Evolutionary conservation across 2,329 filamentous ascomycete species (phyloP).

Genomic region (Botryotinia convoluta): DNA sequence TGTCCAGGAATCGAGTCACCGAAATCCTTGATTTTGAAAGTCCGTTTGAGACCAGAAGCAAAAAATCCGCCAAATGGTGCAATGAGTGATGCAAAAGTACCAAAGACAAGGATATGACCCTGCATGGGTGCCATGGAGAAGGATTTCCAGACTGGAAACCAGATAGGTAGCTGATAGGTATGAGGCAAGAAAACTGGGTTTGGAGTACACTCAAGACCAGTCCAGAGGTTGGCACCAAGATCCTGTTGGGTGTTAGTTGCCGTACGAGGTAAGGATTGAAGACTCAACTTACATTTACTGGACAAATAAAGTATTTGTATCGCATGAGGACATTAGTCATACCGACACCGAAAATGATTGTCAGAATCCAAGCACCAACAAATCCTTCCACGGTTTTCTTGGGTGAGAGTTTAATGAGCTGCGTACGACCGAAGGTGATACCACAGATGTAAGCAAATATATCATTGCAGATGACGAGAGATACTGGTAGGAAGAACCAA

Average conservation of each 20-base stretch:
- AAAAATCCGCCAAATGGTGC: constrained; percentile 98
- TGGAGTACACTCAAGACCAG: constrained; percentile 81
- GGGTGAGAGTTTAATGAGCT: constrained; percentile 94
- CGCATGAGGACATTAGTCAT: constrained; percentile 82
- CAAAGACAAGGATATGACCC: constrained; percentile 85
- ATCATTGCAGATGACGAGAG: constrained; percentile 96
- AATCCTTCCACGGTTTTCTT: constrained; percentile 99
- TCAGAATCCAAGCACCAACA: constrained; percentile 94
- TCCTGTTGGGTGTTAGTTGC: constrained; percentile 48
- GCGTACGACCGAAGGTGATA: constrained; percentile 93
- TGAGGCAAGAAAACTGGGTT: constrained; percentile 89
- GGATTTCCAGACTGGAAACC: constrained; percentile 69
- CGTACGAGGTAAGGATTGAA: too few species aligned
- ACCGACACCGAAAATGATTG: constrained; percentile 76
- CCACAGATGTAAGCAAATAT: constrained; percentile 98
- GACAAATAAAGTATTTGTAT: constrained; percentile 97
- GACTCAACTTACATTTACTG: constrained; percentile 66
- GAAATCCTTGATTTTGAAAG: constrained; percentile 99
- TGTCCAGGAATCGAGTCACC: constrained; percentile 97
- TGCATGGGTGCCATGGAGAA: constrained; percentile 85
- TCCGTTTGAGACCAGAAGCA: constrained; percentile 93
- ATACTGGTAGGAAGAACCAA: constrained; percentile 96
- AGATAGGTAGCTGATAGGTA: constrained; percentile 68
- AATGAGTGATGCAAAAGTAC: constrained; percentile 92
- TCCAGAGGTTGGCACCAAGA: constrained; percentile 88